phyloP scores from a whole-genome alignment of 2,329 filamentous ascomycete genomes.

The Sarocladiaceae sp. region DNA sequence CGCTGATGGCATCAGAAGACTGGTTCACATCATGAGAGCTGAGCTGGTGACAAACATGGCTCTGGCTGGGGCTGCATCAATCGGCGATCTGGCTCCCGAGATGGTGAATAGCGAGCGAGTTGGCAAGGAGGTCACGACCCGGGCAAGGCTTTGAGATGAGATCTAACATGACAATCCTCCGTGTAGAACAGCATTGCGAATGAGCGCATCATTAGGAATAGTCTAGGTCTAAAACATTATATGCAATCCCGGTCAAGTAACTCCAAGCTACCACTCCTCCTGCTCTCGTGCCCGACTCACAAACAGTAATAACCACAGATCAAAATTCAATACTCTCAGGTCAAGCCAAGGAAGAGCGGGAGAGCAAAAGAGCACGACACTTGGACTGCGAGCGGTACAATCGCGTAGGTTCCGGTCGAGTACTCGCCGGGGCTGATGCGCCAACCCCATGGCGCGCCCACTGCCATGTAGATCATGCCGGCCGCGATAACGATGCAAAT shows the following conservation, averaged over 20 bases:
- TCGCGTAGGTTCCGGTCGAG: constrained; percentile 19
- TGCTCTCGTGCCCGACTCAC: too few relatives aligned
- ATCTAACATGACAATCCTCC: too few relatives aligned
- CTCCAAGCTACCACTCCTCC: too few relatives aligned
- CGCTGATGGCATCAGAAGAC: constrained; percentile 42
- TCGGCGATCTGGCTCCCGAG: constrained; percentile 51
- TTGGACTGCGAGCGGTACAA: constrained; percentile 20
- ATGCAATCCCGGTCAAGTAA: too few relatives aligned
- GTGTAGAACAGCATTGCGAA: too few relatives aligned
- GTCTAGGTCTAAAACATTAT: too few relatives aligned
- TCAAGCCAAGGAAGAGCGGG: constrained; percentile 20
- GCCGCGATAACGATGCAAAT: constrained; percentile 18
- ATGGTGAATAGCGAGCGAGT: constrained; percentile 16
- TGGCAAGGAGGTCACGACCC: constrained; percentile 13
- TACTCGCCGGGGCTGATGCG: constrained; percentile 18
- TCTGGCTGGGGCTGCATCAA: constrained; percentile 58
- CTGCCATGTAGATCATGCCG: constrained; percentile 21
- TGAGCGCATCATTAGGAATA: too few relatives aligned
- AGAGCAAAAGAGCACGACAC: constrained; percentile 18
- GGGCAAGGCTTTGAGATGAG: constrained; percentile 15
- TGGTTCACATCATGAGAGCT: constrained; percentile 39
- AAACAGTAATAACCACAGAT: too few relatives aligned
- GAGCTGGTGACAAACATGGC: constrained; percentile 43
- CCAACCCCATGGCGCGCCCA: constrained; percentile 20
- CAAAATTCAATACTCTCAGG: too few relatives aligned